phyloP scores from a whole-genome alignment of 768 basidiomycete species.

The Lactarius hatsudake region DNA sequence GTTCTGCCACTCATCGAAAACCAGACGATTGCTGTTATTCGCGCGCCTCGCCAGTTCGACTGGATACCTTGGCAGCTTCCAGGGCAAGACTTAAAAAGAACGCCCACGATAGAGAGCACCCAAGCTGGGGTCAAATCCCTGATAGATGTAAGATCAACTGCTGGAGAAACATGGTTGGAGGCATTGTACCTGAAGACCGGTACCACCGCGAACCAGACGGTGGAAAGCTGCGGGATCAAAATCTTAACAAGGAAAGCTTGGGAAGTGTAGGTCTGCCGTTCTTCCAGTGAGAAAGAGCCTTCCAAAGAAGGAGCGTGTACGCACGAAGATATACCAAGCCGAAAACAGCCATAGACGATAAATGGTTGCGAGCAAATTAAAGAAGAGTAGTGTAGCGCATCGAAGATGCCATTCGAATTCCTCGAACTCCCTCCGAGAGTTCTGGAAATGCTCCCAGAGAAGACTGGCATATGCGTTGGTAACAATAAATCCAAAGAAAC shows the following conservation, averaged over 20 bases:
- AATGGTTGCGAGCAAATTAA: constrained; percentile 5
- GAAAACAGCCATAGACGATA: neutral
- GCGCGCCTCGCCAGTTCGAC: neutral
- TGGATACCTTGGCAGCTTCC: neutral
- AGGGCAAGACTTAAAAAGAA: neutral
- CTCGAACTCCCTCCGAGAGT: neutral
- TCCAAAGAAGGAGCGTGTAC: neutral
- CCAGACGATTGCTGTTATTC: neutral
- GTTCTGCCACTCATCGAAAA: neutral
- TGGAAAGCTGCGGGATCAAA: neutral
- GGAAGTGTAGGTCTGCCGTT: neutral
- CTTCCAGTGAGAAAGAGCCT: neutral
- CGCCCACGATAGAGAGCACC: neutral
- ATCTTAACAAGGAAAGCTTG: neutral
- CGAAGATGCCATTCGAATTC: neutral
- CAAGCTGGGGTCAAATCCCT: neutral
- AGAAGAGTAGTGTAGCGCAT: neutral
- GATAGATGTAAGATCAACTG: neutral
- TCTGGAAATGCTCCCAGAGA: neutral
- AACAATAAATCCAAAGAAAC: neutral
- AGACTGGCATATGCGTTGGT: neutral
- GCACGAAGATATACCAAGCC: constrained; percentile 2
- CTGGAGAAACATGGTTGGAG: neutral
- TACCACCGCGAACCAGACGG: neutral
- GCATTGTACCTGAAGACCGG: neutral